Base-by-base conservation (phyloP, 805 yeast genomes). In the Yarrowia alimentaria region DNA sequence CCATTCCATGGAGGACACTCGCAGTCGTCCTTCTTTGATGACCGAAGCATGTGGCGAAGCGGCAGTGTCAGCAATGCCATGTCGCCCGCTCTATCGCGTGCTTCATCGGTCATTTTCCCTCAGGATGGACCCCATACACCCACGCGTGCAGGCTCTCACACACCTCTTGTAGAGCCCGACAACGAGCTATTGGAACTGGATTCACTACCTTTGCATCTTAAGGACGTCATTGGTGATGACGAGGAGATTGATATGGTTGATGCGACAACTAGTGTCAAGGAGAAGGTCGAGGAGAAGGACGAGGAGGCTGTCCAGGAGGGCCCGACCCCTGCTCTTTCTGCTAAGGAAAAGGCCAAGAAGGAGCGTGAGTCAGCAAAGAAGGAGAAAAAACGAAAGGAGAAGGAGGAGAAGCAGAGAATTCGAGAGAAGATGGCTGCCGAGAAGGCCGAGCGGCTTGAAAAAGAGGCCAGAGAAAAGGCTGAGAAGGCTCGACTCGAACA, bases 11-110 rank as follows among this genome's bases (percentile, higher is more conserved):
- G 33, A 10, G 33, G 30, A 2, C 35, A 43, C n/a, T 31, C 35
- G 3, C 50, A 43, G 50, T 43, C 50, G 28, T 43, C 50, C 10
- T 31, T 43, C 12, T 43, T 43, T n/a, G 50, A 43, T 24, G 50
- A 43, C 18, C 13, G 30, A 16, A 40, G 47, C 25, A 30, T 43
- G 37, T 43, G 50, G 50, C 37, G 50, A 30, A 17, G 37, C 13
- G 35, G 37, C 18, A 31, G 37, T 10, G 37, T 40, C 26, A 28
- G 33, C 18, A 40, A 40, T 25, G 28, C 47, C 13, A 40, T 43
- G 37, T 30, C 37, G 11, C 50, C 50, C 6, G 35, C 50, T 12
- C n/a, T 43, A 6, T 43, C 50, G 3, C 50, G 50, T 7, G 37
- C 50, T 7, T 43, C 50, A 12, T 43, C 50, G 3, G 50, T 31